Conservation (phyloP, 1,139 yeast genomes). For the Zygoascus sp. region DNA sequence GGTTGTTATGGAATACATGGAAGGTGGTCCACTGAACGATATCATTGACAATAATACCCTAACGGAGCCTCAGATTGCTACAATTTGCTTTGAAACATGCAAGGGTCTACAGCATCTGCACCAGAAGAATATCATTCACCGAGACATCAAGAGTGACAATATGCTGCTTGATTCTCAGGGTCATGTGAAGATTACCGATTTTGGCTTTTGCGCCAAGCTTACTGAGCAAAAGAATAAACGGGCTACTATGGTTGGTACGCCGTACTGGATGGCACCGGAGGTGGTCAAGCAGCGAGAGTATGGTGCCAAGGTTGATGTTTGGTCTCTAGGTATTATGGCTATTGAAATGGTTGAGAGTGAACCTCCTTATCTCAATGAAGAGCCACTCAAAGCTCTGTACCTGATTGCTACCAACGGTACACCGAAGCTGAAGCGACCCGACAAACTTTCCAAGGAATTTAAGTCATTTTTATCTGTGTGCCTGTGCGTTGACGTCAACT, state of each 20-base stretch:
- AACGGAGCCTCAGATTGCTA: slow-evolving; percentile 89
- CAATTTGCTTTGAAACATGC: slow-evolving; percentile 85
- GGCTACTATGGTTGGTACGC: slow-evolving; percentile 98
- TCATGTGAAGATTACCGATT: slow-evolving; percentile 92
- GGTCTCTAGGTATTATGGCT: slow-evolving; percentile 98
- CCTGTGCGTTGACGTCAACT: slow-evolving; percentile 89
- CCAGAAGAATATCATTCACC: slow-evolving; percentile 84
- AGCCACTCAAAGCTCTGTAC: slow-evolving; percentile 83
- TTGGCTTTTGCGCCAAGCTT: slow-evolving; percentile 95
- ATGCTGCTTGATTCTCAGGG: slow-evolving; percentile 82
- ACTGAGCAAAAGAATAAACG: slow-evolving; percentile 90
- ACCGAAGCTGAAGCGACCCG: slow-evolving; percentile 89
- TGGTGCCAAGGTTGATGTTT: slow-evolving; percentile 94
- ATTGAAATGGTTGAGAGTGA: slow-evolving; percentile 98
- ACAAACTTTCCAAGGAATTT: slow-evolving; percentile 66
- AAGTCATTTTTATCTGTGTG: slow-evolving; percentile 88
- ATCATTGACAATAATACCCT: slow-evolving; percentile 66
- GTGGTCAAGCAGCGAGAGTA: slow-evolving; percentile 95
- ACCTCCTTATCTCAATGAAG: slow-evolving; percentile 95
- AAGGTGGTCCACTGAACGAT: slow-evolving; percentile 84
- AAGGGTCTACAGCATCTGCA: slow-evolving; percentile 91
- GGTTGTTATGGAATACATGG: slow-evolving; percentile 97
- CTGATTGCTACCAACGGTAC: slow-evolving; percentile 96
- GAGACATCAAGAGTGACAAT: slow-evolving; percentile 94
- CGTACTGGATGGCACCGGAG: slow-evolving; percentile 99